Evolutionary conservation across 176 grass and related monocot species (phyloP).

Genomic region (Zea mays): Zm-B73-REFERENCE-NAM-5.0 NC_050104.1:28589001-28589500

Average conservation of each 20-base stretch:
- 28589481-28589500: neutral
- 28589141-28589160: neutral
- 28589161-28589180: neutral
- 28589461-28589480: constrained; percentile 1
- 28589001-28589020: too few relatives aligned
- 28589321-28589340: neutral
- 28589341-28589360: neutral
- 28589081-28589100: neutral
- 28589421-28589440: neutral
- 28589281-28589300: neutral
- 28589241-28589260: constrained; percentile 39
- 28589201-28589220: neutral
- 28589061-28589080: too few relatives aligned
- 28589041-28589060: too few relatives aligned
- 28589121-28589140: neutral
- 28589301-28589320: constrained; percentile 21
- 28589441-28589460: too few relatives aligned
- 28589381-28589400: neutral
- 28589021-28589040: too few relatives aligned
- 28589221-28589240: neutral
- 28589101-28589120: neutral
- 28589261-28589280: neutral
- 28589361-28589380: neutral
- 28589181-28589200: neutral
- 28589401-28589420: neutral